Evolutionary conservation across 140 eudicot genomes (phyloP), one percentile per base, ranked within the genome.

Genomic region (Cichorium intybus): DNA sequence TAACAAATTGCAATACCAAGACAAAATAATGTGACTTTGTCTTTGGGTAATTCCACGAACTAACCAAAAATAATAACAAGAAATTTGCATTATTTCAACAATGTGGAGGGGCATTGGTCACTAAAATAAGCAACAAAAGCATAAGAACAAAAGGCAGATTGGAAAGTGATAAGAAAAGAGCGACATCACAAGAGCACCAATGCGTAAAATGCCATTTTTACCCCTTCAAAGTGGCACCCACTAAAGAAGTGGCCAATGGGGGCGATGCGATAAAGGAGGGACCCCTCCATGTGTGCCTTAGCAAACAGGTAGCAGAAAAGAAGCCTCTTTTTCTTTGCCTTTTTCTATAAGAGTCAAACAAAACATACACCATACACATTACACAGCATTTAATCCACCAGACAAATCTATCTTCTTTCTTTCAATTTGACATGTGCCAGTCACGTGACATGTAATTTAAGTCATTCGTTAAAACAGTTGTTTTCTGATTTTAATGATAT

Each of bases 251-350:
- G 48, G 14, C 72, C 67, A 66, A 56, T 46, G 43, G 64, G 43
- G 22, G 17, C 37, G 33, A 17, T 28, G 69, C 64, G 58, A 66
- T 66, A 66, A 27, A 66, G 50, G 52, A 28, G 34, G 64, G 80
- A 4, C 80, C 65, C 65, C 70, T 41, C 79, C 80, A 67, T 75
- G 74, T 75, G 80, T 67, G 64, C 50, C 39, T 75, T 68, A 48
- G 59, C 66, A 72, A 60, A 60, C 69, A 50, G 43, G 62, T 60
- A 60, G 78, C 70, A 33, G 23, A 35, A 67, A 41, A 66, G 29
- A 59, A 49, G 39, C 45, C 24, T 56, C 15, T 35, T 64, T 59
- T 66, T 27, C 57, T 66, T 48, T 74, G 14, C 49, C 56, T 50
- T 66, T 63, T 57, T 57, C 12, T 18, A 12, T 43, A 63, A 41